Percentiles rank a stretch among this genome's conserved stretches.
These are phyloP conservation scores for Umbellularia californica DNA, from an alignment of 164 flowering plant species.

Conservation along the genomic window DNA sequence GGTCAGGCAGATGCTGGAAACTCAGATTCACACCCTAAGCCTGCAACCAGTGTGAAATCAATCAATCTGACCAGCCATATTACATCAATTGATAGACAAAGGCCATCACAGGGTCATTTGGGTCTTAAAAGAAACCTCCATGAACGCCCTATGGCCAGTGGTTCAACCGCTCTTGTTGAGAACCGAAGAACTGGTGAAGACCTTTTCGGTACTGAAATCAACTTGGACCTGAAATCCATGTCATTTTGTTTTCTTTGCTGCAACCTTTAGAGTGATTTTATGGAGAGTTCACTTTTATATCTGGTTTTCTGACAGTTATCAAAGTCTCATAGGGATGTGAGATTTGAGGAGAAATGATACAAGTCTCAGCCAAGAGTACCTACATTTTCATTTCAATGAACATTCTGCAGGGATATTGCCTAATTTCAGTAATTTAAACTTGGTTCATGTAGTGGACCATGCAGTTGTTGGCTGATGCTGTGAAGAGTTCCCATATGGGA, in stretches of 20 bases:
- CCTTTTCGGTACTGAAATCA: slow-evolving; percentile 26
- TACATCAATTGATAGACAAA: slow-evolving; percentile 13
- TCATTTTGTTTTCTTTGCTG: not conserved
- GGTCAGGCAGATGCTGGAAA: slow-evolving; percentile 25
- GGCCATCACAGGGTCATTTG: slow-evolving; percentile 12
- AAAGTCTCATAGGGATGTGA: too few species aligned
- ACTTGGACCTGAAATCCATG: not conserved
- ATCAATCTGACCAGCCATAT: slow-evolving; percentile 4
- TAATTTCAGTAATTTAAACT: too few species aligned
- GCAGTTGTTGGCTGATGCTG: too few species aligned
- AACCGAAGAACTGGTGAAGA: slow-evolving; percentile 13
- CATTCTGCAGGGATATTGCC: too few species aligned
- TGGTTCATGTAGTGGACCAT: too few species aligned
- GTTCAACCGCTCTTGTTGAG: slow-evolving; percentile 6
- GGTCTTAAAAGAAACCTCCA: slow-evolving; percentile 15
- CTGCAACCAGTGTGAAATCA: slow-evolving; percentile 15
- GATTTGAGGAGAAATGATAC: too few species aligned
- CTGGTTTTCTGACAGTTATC: too few species aligned
- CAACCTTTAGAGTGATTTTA: not conserved
- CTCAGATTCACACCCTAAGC: slow-evolving; percentile 6
- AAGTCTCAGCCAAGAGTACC: too few species aligned
- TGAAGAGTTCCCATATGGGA: too few species aligned
- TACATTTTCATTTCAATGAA: too few species aligned
- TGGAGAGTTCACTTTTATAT: too few species aligned
- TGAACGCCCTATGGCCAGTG: slow-evolving; percentile 7